Percentiles rank a stretch among this genome's conserved stretches.
Conservation (phyloP, 805 yeast species). For the Starmerella vitae region DNA sequence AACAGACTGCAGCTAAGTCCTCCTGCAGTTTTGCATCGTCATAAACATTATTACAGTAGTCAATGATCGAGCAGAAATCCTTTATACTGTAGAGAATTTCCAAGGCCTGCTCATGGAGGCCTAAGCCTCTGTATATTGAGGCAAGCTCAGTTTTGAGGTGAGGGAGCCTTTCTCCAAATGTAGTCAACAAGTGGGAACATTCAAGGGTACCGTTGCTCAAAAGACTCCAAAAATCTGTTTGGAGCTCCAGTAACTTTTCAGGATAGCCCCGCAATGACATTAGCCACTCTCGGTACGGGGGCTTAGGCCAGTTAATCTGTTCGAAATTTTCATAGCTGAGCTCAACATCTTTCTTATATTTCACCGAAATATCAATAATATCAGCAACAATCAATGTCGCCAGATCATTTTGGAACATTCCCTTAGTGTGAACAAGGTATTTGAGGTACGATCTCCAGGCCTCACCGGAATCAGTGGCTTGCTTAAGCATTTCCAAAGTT, state of each 20-base stretch:
- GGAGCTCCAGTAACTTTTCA: conserved; percentile 10
- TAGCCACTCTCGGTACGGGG: conserved; percentile 15
- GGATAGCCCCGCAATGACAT: conserved; percentile 2
- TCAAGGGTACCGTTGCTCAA: conserved; percentile 11
- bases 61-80: conserved; percentile 27
- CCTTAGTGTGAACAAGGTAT: conserved; percentile 21
- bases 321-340: conserved; percentile 3
- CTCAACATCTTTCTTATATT: conserved; percentile 6
- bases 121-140: conserved; percentile 24
- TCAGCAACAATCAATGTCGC: conserved; percentile 27
- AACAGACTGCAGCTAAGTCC: conserved; percentile 6
- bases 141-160: conserved; percentile 26
- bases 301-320: conserved; percentile 24
- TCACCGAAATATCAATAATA: conserved; percentile 20
- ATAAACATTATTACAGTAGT: conserved; percentile 15
- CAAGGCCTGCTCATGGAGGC: conserved; percentile 26
- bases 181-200: conserved; percentile 14
- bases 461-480: conserved; percentile 24
- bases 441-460: conserved; percentile 29
- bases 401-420: conserved; percentile 22
- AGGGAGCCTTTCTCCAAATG: conserved; percentile 21
- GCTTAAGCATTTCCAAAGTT: conserved; percentile 25
- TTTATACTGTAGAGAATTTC: conserved; percentile 24
- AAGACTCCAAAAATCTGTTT: conserved; percentile 14
- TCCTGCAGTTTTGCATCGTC: neutral